Evolutionary conservation across 768 basidiomycete species (phyloP).

Genomic region (Boletus barrowsii): DNA sequence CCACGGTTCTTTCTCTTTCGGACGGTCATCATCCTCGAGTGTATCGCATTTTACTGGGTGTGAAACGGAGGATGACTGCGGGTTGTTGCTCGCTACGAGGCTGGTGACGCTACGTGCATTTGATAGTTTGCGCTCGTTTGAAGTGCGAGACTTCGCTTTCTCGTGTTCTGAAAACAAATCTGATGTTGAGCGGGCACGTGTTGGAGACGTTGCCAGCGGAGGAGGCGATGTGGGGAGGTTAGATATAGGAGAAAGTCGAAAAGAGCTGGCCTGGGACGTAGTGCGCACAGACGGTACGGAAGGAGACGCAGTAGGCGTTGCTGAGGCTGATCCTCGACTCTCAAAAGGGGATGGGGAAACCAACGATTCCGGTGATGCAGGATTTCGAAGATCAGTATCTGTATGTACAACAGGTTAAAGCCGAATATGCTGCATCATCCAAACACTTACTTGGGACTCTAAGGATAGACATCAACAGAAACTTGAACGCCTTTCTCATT

Average conservation of each 20-base stretch:
- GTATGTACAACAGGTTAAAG: slow-evolving; percentile 19
- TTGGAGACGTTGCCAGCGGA: slow-evolving; percentile 44
- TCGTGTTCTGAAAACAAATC: slow-evolving; percentile 48
- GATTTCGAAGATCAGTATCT: slow-evolving; percentile 57
- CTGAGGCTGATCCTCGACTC: slow-evolving; percentile 42
- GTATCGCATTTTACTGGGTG: slow-evolving; percentile 13
- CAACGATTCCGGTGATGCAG: slow-evolving; percentile 65
- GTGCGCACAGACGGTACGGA: slow-evolving; percentile 34
- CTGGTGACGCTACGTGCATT: slow-evolving; percentile 29
- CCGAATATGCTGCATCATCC: background rate
- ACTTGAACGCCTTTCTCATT: slow-evolving; percentile 73
- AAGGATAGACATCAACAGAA: slow-evolving; percentile 64
- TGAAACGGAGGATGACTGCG: slow-evolving; percentile 17
- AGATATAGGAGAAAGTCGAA: slow-evolving; percentile 31
- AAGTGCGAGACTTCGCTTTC: slow-evolving; percentile 28
- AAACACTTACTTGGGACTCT: slow-evolving; percentile 40
- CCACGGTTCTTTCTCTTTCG: slow-evolving; percentile 52
- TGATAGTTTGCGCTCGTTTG: slow-evolving; percentile 29
- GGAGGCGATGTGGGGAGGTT: slow-evolving; percentile 37
- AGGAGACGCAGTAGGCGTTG: slow-evolving; percentile 51
- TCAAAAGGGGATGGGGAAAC: slow-evolving; percentile 55
- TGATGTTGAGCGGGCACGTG: slow-evolving; percentile 53
- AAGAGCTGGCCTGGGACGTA: slow-evolving; percentile 30
- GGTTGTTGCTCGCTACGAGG: slow-evolving; percentile 18
- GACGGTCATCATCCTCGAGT: slow-evolving; percentile 25